Evolutionary conservation across 495 filamentous ascomycete genomes (phyloP).

Genomic region (Lichenothelia convexa): DNA sequence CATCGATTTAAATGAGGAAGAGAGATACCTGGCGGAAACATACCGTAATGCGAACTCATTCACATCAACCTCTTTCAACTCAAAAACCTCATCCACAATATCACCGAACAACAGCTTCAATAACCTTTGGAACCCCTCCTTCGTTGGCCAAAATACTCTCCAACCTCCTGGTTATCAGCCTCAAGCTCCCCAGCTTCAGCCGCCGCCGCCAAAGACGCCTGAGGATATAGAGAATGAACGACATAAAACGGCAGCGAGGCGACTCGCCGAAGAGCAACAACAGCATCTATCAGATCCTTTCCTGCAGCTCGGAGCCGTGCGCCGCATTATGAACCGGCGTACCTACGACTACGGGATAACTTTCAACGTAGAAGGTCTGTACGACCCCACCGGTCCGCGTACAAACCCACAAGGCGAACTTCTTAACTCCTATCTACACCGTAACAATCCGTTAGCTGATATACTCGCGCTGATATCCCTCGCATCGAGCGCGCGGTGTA

Average conservation of each 20-base stretch:
- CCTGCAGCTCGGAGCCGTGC: constrained; percentile 23
- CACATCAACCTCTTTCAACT: constrained; percentile 23
- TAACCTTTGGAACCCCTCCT: constrained; percentile 31
- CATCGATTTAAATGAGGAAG: constrained; percentile 69
- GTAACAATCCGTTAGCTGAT: constrained; percentile 49
- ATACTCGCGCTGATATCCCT: constrained; percentile 60
- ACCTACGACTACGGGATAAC: constrained; percentile 38
- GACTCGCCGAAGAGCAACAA: constrained; percentile 31
- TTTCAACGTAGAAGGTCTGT: constrained; percentile 45
- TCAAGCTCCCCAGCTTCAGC: constrained; percentile 38
- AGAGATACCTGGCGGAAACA: constrained; percentile 45
- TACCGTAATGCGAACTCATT: constrained; percentile 23
- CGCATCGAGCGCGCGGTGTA: constrained; percentile 50
- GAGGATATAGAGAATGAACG: constrained; percentile 32
- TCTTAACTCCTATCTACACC: constrained; percentile 45
- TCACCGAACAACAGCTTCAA: constrained; percentile 27
- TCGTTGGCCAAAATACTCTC: constrained; percentile 12
- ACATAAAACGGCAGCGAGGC: constrained; percentile 26
- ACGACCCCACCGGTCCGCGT: constrained; percentile 36
- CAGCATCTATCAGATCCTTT: constrained; percentile 42
- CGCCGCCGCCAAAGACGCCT: constrained; percentile 23
- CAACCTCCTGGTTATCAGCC: constrained; percentile 33
- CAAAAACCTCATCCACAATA: constrained; percentile 21
- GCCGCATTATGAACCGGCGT: constrained; percentile 27
- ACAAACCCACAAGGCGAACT: no score